Base-by-base conservation (phyloP, 2,329 filamentous ascomycete species). In the Ophiobolus disseminans region DNA sequence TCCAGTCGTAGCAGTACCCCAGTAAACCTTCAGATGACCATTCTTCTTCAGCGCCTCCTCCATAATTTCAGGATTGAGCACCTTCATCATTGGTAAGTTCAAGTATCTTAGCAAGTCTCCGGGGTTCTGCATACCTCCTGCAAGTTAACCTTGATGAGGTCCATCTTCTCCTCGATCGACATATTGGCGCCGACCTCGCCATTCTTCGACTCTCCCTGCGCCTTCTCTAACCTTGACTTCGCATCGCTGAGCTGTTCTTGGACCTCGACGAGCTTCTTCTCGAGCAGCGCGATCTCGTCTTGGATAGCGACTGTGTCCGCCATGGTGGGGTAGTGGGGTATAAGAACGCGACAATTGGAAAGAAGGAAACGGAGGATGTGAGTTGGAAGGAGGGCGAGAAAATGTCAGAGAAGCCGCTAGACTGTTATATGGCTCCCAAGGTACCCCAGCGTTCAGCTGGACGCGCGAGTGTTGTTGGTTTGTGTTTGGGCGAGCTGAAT, bases 1-100 rank as follows among this genome's bases (percentile, higher is more conserved):
- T n/a, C 91, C 91, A 0, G 91, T 95, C 13, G 90, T 91, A 14
- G 90, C 89, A 30, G 88, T 93, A 32, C 88, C 89, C 90, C 90
- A 95, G 84, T 96, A 96, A 73, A 95, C 85, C 70, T 86, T 88
- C 41, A 90, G 82, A 44, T 86, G 83, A 37, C 87, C 82, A 44
- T 61, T 63, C 54, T 90, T 86, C 50, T 85, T 85, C 55, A 93
- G 82, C 36, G 85, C 76, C 66, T 85, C 80, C 70, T 91, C 84
- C 68, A 94, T 88, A 55, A 95, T 90, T 68, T 96, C 90, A 19
- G 86, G 86, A 69, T 94, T 92, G 52, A 96, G 82, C 40, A 90
- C 79, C n/a, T n/a, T n/a, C n/a, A n/a, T n/a, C n/a, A n/a, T n/a
- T n/a, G n/a, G n/a, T n/a, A n/a, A n/a, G n/a, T n/a, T n/a, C n/a